These are phyloP conservation scores for Uromyces viciae-fabae DNA, from an alignment of 1,284 basidiomycete genomes.

Conservation along the genomic window DNA sequence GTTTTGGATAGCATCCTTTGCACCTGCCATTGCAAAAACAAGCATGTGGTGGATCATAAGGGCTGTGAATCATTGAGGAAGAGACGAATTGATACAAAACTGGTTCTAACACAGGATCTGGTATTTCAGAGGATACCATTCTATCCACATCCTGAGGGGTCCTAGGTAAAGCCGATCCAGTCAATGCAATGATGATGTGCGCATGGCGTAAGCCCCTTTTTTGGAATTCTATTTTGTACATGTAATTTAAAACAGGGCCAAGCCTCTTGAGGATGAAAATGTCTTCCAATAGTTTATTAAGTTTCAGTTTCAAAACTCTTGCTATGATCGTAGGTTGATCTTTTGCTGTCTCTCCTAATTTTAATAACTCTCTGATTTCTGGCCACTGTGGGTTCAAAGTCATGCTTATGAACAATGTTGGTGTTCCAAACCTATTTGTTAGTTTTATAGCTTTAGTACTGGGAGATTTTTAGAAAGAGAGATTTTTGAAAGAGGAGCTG, in stretches of 20 bases:
- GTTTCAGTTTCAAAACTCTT: not conserved
- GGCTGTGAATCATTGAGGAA: not conserved
- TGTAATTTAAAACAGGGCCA: conserved; percentile 50
- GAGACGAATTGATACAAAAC: not conserved
- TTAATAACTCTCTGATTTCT: conserved; percentile 57
- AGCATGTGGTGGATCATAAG: not conserved
- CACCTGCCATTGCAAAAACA: not conserved
- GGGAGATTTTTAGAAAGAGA: too few species aligned
- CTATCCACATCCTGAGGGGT: not conserved
- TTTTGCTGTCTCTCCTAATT: conserved; percentile 56
- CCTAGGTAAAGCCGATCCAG: not conserved
- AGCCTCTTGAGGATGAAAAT: conserved; percentile 47
- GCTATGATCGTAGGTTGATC: conserved; percentile 52
- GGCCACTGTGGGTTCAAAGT: conserved; percentile 60
- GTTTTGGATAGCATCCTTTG: not conserved
- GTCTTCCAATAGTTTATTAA: not conserved
- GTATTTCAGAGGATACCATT: conserved; percentile 2
- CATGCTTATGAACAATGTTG: conserved; percentile 60
- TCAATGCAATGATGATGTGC: conserved; percentile 51
- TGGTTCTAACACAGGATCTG: not conserved
- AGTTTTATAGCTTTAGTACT: too few species aligned
- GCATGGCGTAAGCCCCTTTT: conserved; percentile 60
- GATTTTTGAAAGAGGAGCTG: too few species aligned
- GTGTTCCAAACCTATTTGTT: conserved; percentile 53
- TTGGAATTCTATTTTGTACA: conserved; percentile 61